Percentiles rank a stretch among this genome's conserved stretches.
Conservation (phyloP, 2,329 filamentous ascomycete genomes). For the Aureobasidium sp. region DNA sequence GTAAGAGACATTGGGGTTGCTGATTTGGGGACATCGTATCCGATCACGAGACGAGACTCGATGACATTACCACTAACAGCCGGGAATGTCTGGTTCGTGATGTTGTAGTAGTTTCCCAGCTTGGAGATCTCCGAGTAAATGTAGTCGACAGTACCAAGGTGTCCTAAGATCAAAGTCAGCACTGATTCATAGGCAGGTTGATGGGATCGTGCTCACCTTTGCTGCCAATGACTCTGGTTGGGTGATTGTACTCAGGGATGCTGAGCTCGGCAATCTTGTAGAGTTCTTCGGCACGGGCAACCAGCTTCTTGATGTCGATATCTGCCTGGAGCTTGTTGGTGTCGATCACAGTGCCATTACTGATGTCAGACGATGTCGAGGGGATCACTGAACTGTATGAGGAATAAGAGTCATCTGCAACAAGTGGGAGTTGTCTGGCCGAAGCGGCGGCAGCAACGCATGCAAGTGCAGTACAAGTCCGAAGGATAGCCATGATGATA, state of each 20-base stretch:
- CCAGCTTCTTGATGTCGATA: constrained; percentile 49
- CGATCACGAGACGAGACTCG: constrained; percentile 37
- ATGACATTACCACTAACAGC: constrained; percentile 23
- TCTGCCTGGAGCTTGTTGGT: constrained; percentile 40
- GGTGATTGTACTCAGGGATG: constrained; percentile 54
- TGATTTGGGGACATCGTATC: constrained; percentile 49
- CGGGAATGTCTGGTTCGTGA: constrained; percentile 38
- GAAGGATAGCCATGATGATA: constrained; percentile 6
- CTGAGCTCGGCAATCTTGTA: constrained; percentile 54
- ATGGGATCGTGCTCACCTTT: constrained; percentile 35
- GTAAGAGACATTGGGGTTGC: constrained; percentile 45
- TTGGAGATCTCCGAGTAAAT: constrained; percentile 27
- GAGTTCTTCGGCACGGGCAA: constrained; percentile 51
- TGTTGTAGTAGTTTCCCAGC: constrained; percentile 52
- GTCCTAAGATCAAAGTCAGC: neutral
- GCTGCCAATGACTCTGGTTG: constrained; percentile 63
- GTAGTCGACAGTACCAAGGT: constrained; percentile 21
- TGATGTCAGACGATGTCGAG: neutral
- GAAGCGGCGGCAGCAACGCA: constrained; percentile 1
- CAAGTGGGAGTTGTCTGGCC: constrained; percentile 1
- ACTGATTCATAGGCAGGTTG: neutral
- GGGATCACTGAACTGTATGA: neutral
- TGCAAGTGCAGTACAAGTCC: neutral
- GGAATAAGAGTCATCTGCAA: neutral
- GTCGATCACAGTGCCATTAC: neutral